phyloP scores from a whole-genome alignment of 345 rosid species.

The Eucalyptus microcorys region DNA sequence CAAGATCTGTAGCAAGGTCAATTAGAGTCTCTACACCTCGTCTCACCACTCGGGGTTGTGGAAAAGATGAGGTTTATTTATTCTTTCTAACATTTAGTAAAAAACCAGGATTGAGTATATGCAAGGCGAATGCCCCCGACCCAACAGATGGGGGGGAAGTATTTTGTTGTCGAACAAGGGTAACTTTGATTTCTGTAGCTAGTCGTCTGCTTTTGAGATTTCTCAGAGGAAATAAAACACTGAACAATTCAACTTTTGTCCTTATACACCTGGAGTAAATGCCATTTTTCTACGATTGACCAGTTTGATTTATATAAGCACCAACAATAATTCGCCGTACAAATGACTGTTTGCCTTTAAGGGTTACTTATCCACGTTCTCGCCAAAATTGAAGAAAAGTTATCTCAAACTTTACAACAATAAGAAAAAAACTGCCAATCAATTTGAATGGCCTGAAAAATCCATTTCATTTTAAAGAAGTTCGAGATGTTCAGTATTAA shows the following conservation, averaged over 20 bases:
- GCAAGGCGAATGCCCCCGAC: not conserved
- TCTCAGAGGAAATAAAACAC: not conserved
- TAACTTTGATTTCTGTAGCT: not conserved
- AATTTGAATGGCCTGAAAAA: not conserved
- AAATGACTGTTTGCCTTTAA: not conserved
- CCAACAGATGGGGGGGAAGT: not conserved
- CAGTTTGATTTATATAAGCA: not conserved
- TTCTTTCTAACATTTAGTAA: not conserved
- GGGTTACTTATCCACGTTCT: not conserved
- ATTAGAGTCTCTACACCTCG: not conserved
- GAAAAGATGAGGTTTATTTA: too few species aligned
- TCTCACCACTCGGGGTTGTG: too few species aligned
- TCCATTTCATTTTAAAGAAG: not conserved
- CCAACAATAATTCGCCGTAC: not conserved
- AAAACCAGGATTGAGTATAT: not conserved
- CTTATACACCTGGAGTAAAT: not conserved
- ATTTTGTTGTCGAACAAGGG: not conserved
- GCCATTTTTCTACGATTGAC: not conserved
- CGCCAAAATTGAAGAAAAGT: not conserved
- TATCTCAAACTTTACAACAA: not conserved
- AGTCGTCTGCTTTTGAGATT: not conserved
- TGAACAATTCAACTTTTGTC: not conserved
- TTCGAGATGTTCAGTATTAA: not conserved
- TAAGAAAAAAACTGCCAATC: not conserved
- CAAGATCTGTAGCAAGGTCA: not conserved